These are phyloP conservation scores for Phanerochaete sordida DNA, from an alignment of 768 basidiomycete species.

Conservation along the genomic window DNA sequence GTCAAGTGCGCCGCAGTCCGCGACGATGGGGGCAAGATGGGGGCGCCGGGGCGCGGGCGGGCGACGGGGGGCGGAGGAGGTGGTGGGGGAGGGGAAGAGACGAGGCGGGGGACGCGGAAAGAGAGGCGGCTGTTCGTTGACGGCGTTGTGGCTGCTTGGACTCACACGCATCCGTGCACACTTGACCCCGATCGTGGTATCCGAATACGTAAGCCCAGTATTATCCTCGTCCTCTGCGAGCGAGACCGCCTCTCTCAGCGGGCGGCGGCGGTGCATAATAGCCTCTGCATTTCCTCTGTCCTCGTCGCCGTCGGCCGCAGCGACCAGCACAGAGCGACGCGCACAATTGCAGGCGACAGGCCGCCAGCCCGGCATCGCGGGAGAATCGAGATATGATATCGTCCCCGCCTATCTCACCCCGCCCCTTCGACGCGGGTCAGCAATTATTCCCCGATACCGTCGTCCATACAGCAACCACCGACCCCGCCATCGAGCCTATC, in stretches of 20 bases:
- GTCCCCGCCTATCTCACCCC: slow-evolving; percentile 16
- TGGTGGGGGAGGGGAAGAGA: slow-evolving; percentile 1
- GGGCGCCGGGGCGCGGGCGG: not conserved
- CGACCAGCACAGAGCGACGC: not conserved
- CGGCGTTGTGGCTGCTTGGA: slow-evolving; percentile 10
- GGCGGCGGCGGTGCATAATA: not conserved
- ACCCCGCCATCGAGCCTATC: not conserved
- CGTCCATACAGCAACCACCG: not conserved
- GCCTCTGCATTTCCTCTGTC: not conserved
- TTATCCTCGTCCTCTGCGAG: not conserved
- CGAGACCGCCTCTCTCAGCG: not conserved
- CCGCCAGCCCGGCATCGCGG: slow-evolving; percentile 4
- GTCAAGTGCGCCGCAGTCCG: slow-evolving; percentile 1
- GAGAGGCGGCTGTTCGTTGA: slow-evolving; percentile 9
- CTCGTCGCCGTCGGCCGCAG: not conserved
- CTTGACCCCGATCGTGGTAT: slow-evolving; percentile 10
- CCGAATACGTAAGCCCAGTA: slow-evolving; percentile 3
- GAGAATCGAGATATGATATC: slow-evolving; percentile 13
- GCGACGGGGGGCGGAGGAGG: not conserved
- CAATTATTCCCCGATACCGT: not conserved
- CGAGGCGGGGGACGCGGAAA: slow-evolving; percentile 5
- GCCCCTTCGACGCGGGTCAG: slow-evolving; percentile 8
- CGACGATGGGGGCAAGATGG: not conserved
- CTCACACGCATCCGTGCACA: slow-evolving; percentile 11
- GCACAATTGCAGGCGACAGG: not conserved